Percentiles rank a stretch among this genome's conserved stretches.
These are phyloP conservation scores for Discostella stelligera DNA, from an alignment of 352 stramenopile species.

Conservation along the genomic window DNA sequence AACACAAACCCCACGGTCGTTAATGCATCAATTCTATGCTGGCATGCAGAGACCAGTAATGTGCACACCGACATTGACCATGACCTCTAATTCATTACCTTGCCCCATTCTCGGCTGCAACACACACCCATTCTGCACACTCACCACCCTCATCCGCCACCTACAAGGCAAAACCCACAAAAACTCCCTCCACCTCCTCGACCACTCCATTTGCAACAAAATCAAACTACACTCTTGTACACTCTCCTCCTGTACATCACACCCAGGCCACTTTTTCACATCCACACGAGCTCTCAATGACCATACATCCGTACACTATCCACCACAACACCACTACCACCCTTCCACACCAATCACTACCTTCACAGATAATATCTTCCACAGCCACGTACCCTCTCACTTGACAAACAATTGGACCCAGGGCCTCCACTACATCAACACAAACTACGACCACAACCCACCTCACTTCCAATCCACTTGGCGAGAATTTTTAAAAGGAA, in stretches of 20 bases:
- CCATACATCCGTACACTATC: not conserved
- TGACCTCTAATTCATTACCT: not conserved
- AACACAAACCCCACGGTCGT: too few species aligned
- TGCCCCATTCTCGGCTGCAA: not conserved
- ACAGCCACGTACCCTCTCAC: not conserved
- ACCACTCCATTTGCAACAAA: not conserved
- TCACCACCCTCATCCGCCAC: not conserved
- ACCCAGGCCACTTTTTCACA: not conserved
- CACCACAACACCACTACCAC: not conserved
- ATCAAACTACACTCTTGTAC: not conserved
- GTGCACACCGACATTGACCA: not conserved
- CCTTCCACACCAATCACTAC: not conserved
- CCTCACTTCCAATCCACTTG: slow-evolving; percentile 7
- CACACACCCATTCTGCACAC: not conserved
- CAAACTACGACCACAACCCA: not conserved
- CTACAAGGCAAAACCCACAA: not conserved
- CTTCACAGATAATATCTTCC: not conserved
- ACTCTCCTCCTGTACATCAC: not conserved
- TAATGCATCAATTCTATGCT: too few species aligned
- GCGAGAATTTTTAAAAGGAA: not conserved
- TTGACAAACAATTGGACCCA: not conserved
- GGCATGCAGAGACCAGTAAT: too few species aligned
- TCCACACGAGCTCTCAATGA: not conserved
- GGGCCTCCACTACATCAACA: not conserved
- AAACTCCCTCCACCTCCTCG: not conserved